These are phyloP conservation scores for Capsicum baccatum DNA, from an alignment of 257 asterid species.

Conservation along the genomic window DNA sequence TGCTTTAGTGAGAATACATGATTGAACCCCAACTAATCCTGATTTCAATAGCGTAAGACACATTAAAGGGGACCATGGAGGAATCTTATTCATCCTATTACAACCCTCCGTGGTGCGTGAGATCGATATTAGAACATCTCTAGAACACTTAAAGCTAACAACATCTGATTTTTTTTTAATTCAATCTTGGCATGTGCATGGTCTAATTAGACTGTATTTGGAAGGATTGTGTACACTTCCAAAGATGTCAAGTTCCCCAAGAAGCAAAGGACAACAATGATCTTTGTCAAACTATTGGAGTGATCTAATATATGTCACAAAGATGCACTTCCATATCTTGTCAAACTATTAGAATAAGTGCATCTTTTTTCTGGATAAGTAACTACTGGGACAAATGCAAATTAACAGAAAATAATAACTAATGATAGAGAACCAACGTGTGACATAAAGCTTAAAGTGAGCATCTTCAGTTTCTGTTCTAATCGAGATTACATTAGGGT, in stretches of 20 bases:
- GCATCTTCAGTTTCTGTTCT: not conserved
- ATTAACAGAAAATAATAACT: not conserved
- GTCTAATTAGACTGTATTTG: not conserved
- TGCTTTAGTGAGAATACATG: too few relatives aligned
- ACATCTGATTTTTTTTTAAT: not conserved
- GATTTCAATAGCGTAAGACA: not conserved
- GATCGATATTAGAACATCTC: not conserved
- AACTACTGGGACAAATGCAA: conserved; percentile 6
- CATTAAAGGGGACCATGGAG: not conserved
- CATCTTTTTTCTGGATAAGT: not conserved
- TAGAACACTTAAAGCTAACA: not conserved
- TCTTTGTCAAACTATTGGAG: too few relatives aligned
- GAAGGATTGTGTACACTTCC: too few relatives aligned
- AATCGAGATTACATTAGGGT: too few relatives aligned
- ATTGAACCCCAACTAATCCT: not conserved
- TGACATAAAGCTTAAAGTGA: not conserved
- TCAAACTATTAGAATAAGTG: not conserved
- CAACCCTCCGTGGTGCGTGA: not conserved
- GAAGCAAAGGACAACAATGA: too few relatives aligned
- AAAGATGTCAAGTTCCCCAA: too few relatives aligned
- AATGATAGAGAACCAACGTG: not conserved
- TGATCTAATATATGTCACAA: too few relatives aligned
- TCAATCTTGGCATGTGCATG: not conserved
- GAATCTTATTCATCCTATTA: not conserved
- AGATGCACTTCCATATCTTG: too few relatives aligned